Evolutionary conservation across 2,329 filamentous ascomycete genomes (phyloP), one percentile per base, ranked within the genome.

Genomic region (Cercospora sesami): DNA sequence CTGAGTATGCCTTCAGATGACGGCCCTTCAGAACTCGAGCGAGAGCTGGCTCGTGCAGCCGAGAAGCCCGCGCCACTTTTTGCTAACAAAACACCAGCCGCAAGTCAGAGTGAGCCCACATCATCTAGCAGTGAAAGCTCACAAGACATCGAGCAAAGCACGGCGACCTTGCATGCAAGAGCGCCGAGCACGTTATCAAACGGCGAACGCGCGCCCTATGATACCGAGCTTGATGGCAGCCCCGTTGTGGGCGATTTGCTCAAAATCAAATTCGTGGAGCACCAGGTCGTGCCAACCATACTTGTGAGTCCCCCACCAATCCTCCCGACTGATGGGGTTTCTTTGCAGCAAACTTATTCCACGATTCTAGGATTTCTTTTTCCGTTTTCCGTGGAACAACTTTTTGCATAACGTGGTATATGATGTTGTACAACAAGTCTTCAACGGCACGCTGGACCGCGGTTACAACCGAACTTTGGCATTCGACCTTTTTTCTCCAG

Each of bases 381-480:
- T 99, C 83, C 89, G 91, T 68, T 99, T 98, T 76, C 94, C 95
- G 1, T 99, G 95, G 95, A 99, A 99, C 81, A 99, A 99, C 79
- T 99, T 99, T 78, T 86, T 99, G 55, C 95, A 99, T 81, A 99
- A 99, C 77, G 95, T 99, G 53, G 95, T 99, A 59, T 99, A 99
- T 78, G 95, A 99, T 79, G 94, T 99, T 76, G 92, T 99, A 53
- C 95, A 99, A 79, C 95, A 99, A 82, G 95, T 99, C 0, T 98
- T 99, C 80, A 99, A 99, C 78, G 95, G 95, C 8, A 93, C 93
- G 0, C 97, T 99, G 91, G 94, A 98, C 74, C 91, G 93, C 68
- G 94, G 95, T 30, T 97, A 91, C 81, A 99, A 99, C 80, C 90
- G 92, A 10, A 90, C 89, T 59, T 83, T 99, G 62, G 94, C 95